Evolutionary conservation across 2,329 filamentous ascomycete species (phyloP), one percentile per base, ranked within the genome.

Genomic region (Cladophialophora bantiana): DNA sequence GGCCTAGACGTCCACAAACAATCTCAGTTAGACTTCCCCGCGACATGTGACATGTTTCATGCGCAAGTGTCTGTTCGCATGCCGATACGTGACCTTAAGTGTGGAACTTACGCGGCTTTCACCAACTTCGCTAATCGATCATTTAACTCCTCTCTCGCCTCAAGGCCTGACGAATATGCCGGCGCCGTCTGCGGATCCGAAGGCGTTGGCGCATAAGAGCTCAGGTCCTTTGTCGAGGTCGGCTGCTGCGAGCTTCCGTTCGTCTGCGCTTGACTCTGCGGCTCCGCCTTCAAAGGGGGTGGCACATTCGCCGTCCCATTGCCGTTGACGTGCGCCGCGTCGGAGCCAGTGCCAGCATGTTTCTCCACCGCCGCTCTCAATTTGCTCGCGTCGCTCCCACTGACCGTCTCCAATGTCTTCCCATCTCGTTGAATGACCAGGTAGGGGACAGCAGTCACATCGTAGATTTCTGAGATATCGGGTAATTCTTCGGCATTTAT

Each of bases 401-500:
- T 94, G 69, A 99, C 89, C 3, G 90, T 91, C 79, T 97, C 92
- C 66, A 98, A 80, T 13, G 93, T 87, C 76, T 90, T 82, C 70
- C 89, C 88, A 74, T 89, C 87, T 72, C 90, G 89, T 74, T 94
- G 84, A 50, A 98, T 86, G 34, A 97, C 92, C 32, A 98, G 87
- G 79, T 92, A 97, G 0, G 95, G 95, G 13, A 99, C 95, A 5
- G 94, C 94, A 3, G 93, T 94, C 61, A 99, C 94, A 74, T 97
- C 90, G 85, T 97, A 98, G 48, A 87, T 84, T 81, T 99, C 95
- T 74, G 91, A 94, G 74, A 98, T 87, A 69, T 98, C 94, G 74
- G 91, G 91, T 52, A 98, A 85, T 72, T 97, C 94, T 82, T 99
- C 95, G 68, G 95, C 95, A 79, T 99, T 94, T 80, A 99, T 86